A percentile compares a stretch with the other conserved stretches of the same genome.
Conservation (phyloP, 176 grass and related monocot species). For the Thalia dealbata region DNA sequence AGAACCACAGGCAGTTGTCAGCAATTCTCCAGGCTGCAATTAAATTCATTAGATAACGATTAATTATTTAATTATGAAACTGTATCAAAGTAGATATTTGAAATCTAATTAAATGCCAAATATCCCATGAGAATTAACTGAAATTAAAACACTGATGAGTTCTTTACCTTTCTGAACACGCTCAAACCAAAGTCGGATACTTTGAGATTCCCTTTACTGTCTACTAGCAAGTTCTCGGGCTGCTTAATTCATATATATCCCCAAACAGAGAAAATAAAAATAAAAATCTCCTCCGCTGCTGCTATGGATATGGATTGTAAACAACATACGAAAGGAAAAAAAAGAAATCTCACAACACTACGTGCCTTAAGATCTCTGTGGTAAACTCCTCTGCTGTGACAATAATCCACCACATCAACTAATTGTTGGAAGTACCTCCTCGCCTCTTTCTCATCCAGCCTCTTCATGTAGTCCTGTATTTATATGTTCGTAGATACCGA, state of each 20-base stretch:
- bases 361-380: slow-evolving; percentile 87
- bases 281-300: too few species aligned
- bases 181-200: slow-evolving; percentile 69
- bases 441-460: slow-evolving; percentile 40
- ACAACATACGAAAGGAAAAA: too few species aligned
- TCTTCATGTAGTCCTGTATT: slow-evolving; percentile 44
- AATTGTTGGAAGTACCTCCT: slow-evolving; percentile 79
- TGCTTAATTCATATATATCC: slow-evolving; percentile 26
- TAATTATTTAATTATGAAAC: neutral
- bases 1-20: slow-evolving; percentile 59
- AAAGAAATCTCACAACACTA: too few species aligned
- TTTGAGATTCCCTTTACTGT: slow-evolving; percentile 55
- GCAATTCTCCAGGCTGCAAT: slow-evolving; percentile 44
- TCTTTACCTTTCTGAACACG: slow-evolving; percentile 36
- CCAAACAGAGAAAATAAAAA: neutral
- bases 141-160: neutral
- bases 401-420: slow-evolving; percentile 72
- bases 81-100: too few species aligned
- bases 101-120: too few species aligned
- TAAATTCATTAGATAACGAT: slow-evolving; percentile 1
- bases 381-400: slow-evolving; percentile 48
- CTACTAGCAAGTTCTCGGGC: slow-evolving; percentile 68
- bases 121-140: too few species aligned
- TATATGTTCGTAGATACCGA: too few species aligned
- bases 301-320: too few species aligned